Conservation (phyloP, 2,329 filamentous ascomycete species). For the Helicocarpus griseus region DNA sequence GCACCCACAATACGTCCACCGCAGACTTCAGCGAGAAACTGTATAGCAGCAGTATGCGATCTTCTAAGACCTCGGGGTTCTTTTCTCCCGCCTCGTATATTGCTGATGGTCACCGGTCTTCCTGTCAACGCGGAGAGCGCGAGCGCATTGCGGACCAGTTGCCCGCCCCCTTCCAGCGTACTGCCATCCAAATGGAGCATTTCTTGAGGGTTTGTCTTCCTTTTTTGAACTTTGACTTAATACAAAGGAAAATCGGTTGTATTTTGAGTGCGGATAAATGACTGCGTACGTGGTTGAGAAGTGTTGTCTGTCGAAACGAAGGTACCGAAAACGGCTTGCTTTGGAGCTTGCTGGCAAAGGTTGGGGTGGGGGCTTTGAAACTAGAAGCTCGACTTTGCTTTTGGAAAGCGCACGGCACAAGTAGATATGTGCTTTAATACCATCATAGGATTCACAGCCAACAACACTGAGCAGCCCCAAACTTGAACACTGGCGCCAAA, state of each 20-base stretch:
- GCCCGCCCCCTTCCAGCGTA: conserved; percentile 53
- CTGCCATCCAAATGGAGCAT: conserved; percentile 42
- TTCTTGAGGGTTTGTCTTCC: neutral
- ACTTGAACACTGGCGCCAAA: no score
- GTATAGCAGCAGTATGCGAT: conserved; percentile 47
- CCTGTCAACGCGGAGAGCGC: conserved; percentile 45
- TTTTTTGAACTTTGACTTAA: neutral
- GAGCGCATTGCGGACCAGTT: conserved; percentile 49
- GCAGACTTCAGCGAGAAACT: conserved; percentile 43
- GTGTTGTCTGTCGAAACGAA: neutral
- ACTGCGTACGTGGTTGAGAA: no score
- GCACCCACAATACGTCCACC: conserved; percentile 31
- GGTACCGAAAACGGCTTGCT: no score
- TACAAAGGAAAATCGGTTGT: no score
- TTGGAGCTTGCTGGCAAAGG: no score
- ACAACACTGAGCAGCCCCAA: no score
- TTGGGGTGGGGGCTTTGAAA: no score
- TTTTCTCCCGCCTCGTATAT: conserved; percentile 43
- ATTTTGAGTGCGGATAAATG: no score
- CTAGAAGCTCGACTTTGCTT: no score
- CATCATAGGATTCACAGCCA: no score
- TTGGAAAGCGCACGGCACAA: no score
- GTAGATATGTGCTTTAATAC: no score
- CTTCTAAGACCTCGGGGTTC: conserved; percentile 47
- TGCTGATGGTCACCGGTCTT: conserved; percentile 40